Conservation (phyloP, 495 filamentous ascomycete species). For the Podospora pseudopauciseta region DNA sequence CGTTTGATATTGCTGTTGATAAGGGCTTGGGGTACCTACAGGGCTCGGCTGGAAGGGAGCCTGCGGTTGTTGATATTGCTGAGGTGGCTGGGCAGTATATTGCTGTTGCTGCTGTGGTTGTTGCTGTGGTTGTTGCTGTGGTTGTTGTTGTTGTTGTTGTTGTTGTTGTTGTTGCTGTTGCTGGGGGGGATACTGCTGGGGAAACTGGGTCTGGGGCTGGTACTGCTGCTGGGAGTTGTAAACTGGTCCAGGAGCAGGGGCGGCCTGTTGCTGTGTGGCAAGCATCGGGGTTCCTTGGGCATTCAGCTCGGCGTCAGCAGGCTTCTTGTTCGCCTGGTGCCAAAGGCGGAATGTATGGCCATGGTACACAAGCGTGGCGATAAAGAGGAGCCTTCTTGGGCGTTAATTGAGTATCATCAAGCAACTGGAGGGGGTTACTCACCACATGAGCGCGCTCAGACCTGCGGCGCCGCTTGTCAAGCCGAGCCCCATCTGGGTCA, state of each 20-base stretch:
- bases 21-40: slow-evolving; percentile 3
- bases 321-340: slow-evolving; percentile 25
- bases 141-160: slow-evolving; percentile 11
- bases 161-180: slow-evolving; percentile 22
- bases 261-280: slow-evolving; percentile 21
- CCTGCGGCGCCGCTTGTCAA: slow-evolving; percentile 42
- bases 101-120: slow-evolving; percentile 13
- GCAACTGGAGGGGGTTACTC: slow-evolving; percentile 8
- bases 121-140: neutral
- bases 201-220: slow-evolving; percentile 11
- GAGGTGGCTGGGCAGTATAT: slow-evolving; percentile 1
- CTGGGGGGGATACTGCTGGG: slow-evolving; percentile 25
- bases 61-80: slow-evolving; percentile 10
- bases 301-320: slow-evolving; percentile 36
- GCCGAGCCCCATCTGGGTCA: slow-evolving; percentile 27
- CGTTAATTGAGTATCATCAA: neutral
- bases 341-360: slow-evolving; percentile 41
- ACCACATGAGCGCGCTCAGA: slow-evolving; percentile 40
- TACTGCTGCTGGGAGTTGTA: slow-evolving; percentile 1
- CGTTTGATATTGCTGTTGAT: slow-evolving; percentile 14
- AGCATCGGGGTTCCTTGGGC: slow-evolving; percentile 30
- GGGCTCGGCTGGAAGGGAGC: slow-evolving; percentile 3
- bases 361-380: slow-evolving; percentile 42
- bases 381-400: slow-evolving; percentile 39
- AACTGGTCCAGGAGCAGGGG: slow-evolving; percentile 12